Conservation (phyloP, 805 yeast genomes). For the Kodamaea leandrae region DNA sequence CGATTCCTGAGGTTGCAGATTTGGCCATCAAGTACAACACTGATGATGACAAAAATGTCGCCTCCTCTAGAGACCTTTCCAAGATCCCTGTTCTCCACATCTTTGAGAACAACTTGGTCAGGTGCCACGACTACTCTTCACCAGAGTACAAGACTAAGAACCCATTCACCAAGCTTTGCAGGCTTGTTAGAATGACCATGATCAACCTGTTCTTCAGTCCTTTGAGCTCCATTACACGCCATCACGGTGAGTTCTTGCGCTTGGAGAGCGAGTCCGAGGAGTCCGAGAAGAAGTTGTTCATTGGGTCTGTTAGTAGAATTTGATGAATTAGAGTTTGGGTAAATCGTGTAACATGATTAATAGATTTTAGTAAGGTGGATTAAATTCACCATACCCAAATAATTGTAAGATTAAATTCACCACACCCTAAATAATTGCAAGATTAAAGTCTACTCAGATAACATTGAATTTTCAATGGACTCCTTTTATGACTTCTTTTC, state of each 20-base stretch:
- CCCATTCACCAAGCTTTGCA: conserved; percentile 12
- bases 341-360: neutral
- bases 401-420: neutral
- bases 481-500: too few species aligned
- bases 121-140: conserved; percentile 20
- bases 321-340: neutral
- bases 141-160: conserved; percentile 17
- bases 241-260: conserved; percentile 20
- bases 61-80: neutral
- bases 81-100: conserved; percentile 26
- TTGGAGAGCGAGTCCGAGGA: conserved; percentile 22
- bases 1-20: conserved; percentile 18
- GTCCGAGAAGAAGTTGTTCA: conserved; percentile 21
- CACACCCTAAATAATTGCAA: too few species aligned
- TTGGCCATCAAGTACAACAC: conserved; percentile 11
- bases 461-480: too few species aligned
- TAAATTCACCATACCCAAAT: neutral
- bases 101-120: conserved; percentile 28
- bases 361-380: too few species aligned
- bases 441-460: too few species aligned
- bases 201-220: conserved; percentile 30
- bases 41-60: neutral
- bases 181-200: conserved; percentile 18
- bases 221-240: conserved; percentile 17
- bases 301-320: conserved; percentile 29